Percentiles rank a stretch among this genome's conserved stretches.
Conservation (phyloP, 176 grass and related monocot species). For the Triticum urartu region DNA sequence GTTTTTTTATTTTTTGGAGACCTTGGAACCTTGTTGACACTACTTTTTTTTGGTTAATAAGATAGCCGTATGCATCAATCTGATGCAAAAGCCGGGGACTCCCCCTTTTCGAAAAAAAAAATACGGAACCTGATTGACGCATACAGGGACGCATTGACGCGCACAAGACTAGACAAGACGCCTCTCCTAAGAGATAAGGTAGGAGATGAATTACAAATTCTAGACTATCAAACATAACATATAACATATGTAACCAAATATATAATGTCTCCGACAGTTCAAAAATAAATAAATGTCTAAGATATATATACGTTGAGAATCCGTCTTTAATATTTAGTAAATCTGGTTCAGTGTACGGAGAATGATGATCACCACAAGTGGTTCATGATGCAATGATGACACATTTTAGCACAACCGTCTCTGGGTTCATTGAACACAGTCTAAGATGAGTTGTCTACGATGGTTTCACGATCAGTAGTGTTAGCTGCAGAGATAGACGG, state of each 20-base stretch:
- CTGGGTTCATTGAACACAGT: neutral
- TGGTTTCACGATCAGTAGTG: neutral
- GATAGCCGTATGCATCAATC: too few species aligned
- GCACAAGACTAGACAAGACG: too few species aligned
- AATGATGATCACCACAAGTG: neutral
- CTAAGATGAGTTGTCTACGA: neutral
- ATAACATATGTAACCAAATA: neutral
- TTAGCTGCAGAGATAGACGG: neutral
- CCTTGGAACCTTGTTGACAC: too few species aligned
- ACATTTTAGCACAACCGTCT: neutral
- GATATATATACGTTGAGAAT: neutral
- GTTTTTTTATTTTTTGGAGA: too few species aligned
- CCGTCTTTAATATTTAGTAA: neutral
- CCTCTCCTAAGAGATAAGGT: too few species aligned
- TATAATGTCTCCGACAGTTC: neutral
- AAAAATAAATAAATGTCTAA: neutral
- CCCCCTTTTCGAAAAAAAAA: too few species aligned
- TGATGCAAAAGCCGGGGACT: too few species aligned
- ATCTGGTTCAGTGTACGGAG: neutral
- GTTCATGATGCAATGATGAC: neutral
- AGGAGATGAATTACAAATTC: too few species aligned
- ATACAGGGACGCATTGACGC: too few species aligned
- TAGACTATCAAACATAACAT: too few species aligned
- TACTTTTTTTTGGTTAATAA: too few species aligned
- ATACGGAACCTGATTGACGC: too few species aligned